A percentile compares a stretch with the other conserved stretches of the same genome.
Evolutionary conservation across 768 basidiomycete species (phyloP).

Genomic region (Baorangia bicolor): DNA sequence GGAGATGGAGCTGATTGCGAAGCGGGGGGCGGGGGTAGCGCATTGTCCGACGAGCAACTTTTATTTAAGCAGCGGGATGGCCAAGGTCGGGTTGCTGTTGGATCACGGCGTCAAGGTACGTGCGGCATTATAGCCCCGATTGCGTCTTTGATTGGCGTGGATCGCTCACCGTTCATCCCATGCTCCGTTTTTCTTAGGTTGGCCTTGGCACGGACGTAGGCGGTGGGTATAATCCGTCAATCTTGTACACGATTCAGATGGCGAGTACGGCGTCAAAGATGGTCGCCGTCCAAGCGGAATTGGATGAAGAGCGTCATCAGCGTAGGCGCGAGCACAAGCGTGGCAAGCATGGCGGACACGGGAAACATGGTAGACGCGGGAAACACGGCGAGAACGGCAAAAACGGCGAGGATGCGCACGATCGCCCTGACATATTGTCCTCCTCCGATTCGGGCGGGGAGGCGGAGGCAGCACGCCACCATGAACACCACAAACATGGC

Average conservation of each 20-base stretch:
- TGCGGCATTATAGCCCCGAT: too few species aligned
- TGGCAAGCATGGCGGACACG: background rate
- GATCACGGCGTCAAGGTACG: conserved; percentile 80
- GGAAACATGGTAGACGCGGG: background rate
- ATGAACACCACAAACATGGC: background rate
- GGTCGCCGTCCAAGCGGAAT: conserved; percentile 44
- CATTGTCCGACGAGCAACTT: conserved; percentile 96
- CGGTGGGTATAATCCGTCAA: conserved; percentile 80
- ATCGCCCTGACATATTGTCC: background rate
- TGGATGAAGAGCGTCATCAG: conserved; percentile 13
- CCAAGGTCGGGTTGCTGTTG: conserved; percentile 70
- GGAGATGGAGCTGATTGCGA: conserved; percentile 69
- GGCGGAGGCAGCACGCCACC: background rate
- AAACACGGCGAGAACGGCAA: background rate
- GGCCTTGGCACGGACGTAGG: conserved; percentile 90
- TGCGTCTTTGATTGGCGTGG: background rate
- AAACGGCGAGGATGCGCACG: background rate
- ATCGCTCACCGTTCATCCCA: background rate
- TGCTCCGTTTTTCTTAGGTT: conserved; percentile 49
- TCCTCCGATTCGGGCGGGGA: background rate
- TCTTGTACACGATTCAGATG: conserved; percentile 72
- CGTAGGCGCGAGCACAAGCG: background rate
- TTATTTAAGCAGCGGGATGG: conserved; percentile 81
- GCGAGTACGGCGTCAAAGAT: conserved; percentile 80
- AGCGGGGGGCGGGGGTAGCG: conserved; percentile 68